Base-by-base conservation (phyloP, 352 stramenopile species). In the Phytophthora nicotianae region DNA sequence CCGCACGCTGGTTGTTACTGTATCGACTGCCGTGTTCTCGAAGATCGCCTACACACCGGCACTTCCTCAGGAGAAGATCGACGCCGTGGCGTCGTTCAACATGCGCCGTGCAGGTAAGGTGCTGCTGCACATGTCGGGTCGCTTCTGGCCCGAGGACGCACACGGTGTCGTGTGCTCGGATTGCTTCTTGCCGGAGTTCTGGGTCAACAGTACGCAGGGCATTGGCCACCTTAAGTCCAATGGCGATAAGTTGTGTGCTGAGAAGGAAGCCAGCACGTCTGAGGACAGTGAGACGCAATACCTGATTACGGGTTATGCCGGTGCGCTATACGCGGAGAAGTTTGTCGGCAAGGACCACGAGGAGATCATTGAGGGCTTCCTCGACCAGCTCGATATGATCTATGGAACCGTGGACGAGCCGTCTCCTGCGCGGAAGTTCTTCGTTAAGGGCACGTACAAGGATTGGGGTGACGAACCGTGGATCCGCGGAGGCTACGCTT, bases 161-260 rank as follows among this genome's bases (percentile, higher is more conserved):
- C 86, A 94, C 54, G 86, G 86, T 33, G 77, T 94, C 33, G 85
- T 94, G 50, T 94, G 86, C 68, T 91, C 83, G 20, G 80, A 91
- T 32, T 87, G 74, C 52, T 94, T 94, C 68, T 27, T 94, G 62
- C 86, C 86, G 10, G 86, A 94, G 68, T 94, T 92, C 40, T 94
- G 86, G 86, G 70, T 92, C 35, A 92, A 94, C 66, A 88, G 64
- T 62, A 87, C 79, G 13, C 56, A 76, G 7, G 86, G 86, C 20
- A 78, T 92, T 23, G 86, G 86, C 7, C 63, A 86, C 32, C 32
- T 92, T 43, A 64, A 87, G 40, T 41, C 70, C 19, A 83, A 91
- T 42, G 85, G 74, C 11, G 77, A 91, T 29, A 68, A 68, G n/a
- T n/a, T 67, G 17, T 66, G 68, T 32, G 52, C 48, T 35, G 50